Conservation (phyloP, 352 stramenopile genomes). For the Phytophthora syringae region DNA sequence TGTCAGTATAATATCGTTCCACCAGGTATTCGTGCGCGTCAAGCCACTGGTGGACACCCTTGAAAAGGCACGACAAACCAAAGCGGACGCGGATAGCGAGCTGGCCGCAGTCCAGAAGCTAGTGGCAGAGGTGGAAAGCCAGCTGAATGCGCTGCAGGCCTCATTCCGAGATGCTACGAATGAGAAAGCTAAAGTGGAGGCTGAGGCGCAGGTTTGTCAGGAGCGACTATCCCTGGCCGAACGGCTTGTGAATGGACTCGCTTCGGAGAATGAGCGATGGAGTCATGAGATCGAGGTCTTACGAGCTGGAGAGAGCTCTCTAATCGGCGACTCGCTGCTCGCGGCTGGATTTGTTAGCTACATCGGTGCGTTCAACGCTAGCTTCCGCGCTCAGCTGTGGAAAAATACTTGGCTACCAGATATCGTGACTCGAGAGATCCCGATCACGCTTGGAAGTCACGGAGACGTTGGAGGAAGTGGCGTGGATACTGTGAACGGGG, state of each 20-base stretch:
- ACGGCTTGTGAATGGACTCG: slow-evolving; percentile 87
- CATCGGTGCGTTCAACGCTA: slow-evolving; percentile 91
- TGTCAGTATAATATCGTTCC: slow-evolving; percentile 93
- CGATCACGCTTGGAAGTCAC: slow-evolving; percentile 56
- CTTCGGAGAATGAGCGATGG: slow-evolving; percentile 92
- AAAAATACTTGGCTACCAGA: slow-evolving; percentile 89
- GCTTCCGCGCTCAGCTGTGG: slow-evolving; percentile 86
- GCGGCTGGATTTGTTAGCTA: slow-evolving; percentile 93
- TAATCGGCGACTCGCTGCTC: slow-evolving; percentile 91
- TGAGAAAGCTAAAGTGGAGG: slow-evolving; percentile 92
- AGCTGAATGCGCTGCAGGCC: slow-evolving; percentile 77
- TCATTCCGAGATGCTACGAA: slow-evolving; percentile 90
- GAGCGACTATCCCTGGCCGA: slow-evolving; percentile 89
- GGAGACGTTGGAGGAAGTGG: slow-evolving; percentile 11
- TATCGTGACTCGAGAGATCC: slow-evolving; percentile 87
- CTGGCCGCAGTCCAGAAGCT: slow-evolving; percentile 84
- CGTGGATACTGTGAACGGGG: background rate
- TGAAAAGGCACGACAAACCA: slow-evolving; percentile 77
- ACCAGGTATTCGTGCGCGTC: slow-evolving; percentile 94
- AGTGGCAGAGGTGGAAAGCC: slow-evolving; percentile 82
- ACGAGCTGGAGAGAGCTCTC: slow-evolving; percentile 64
- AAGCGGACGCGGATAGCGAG: slow-evolving; percentile 82
- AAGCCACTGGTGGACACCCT: slow-evolving; percentile 95
- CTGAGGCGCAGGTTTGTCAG: slow-evolving; percentile 86
- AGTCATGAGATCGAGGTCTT: slow-evolving; percentile 88